Evolutionary conservation across 805 yeast species (phyloP).

Genomic region (Suhomyces kilbournensis): DNA sequence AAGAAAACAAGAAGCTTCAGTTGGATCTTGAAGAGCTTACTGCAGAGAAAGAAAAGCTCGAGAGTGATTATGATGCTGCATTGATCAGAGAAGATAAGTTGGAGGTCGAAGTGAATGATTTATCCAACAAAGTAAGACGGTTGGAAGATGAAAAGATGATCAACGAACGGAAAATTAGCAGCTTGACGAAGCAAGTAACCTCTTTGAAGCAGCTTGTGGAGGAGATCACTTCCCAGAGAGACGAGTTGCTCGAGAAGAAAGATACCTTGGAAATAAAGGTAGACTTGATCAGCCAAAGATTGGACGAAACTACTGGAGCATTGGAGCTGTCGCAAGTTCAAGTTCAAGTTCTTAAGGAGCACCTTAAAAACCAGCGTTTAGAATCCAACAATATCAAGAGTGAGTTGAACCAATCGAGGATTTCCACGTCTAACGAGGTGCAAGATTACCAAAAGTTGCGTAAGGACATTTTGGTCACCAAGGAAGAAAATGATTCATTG

Average conservation of each 20-base stretch:
- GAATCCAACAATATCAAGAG: slow-evolving; percentile 31
- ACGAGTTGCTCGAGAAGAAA: slow-evolving; percentile 46
- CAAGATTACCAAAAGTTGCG: slow-evolving; percentile 37
- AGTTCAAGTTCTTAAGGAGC: slow-evolving; percentile 30
- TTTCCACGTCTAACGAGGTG: slow-evolving; percentile 25
- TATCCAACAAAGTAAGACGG: slow-evolving; percentile 24
- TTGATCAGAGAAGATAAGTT: slow-evolving; percentile 41
- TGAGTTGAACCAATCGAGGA: slow-evolving; percentile 35
- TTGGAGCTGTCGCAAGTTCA: slow-evolving; percentile 28
- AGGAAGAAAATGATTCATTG: slow-evolving; percentile 67
- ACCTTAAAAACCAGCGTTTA: slow-evolving; percentile 29
- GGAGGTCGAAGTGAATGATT: slow-evolving; percentile 27
- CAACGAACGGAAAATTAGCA: slow-evolving; percentile 35
- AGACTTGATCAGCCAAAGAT: slow-evolving; percentile 20
- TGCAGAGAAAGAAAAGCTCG: slow-evolving; percentile 23
- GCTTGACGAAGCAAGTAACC: slow-evolving; percentile 47
- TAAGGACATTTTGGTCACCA: slow-evolving; percentile 52
- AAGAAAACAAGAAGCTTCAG: slow-evolving; percentile 58
- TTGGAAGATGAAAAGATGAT: slow-evolving; percentile 34
- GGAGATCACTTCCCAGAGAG: slow-evolving; percentile 62
- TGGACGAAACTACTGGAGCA: slow-evolving; percentile 23
- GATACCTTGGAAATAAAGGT: slow-evolving; percentile 31
- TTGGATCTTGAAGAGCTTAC: slow-evolving; percentile 53
- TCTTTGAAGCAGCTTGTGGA: slow-evolving; percentile 58
- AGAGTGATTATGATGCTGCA: slow-evolving; percentile 32